Evolutionary conservation across 2,329 filamentous ascomycete genomes (phyloP), one percentile per base, ranked within the genome.

Genomic region (Bipolaris victoriae): DNA sequence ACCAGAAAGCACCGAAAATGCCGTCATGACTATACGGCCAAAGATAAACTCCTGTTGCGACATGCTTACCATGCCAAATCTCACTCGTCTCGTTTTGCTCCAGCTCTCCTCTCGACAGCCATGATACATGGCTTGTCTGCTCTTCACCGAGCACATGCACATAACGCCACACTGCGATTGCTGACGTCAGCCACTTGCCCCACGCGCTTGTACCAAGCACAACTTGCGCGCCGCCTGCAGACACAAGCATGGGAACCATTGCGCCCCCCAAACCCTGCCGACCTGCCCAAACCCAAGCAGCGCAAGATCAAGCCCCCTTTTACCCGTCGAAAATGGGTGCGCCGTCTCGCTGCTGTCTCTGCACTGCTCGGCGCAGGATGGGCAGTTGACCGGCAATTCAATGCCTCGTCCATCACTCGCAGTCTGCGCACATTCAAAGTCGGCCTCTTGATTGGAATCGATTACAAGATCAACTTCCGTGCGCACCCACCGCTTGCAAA

Each of bases 391-490:
- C 84, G 77, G 13, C 84, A 89, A 63, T 82, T 90, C 71, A 96
- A 95, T 77, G 91, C 92, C 49, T 89, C 90, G 0, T 89, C 91
- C 11, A 79, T 97, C 24, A 86, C 84, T 36, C 90, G 95, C 54
- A 94, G 90, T 22, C 77, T 90, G 40, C 89, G 90, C 40, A 97
- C 95, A 0, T 97, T 98, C 75, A 83, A 84, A 39, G 86, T 86
- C 2, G 94, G 92, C 7, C 79, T 96, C 10, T 72, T 93, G 44
- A 90, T 96, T 15, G 94, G 93, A 0, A 71, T 93, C 22, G 95
- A 99, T 80, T 98, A 99, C 82, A 98, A 97, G 80, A 82, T 98
- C 76, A 98, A 99, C 78, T 99, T 99, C 77, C 86, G 91, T 5
- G 84, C 90, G 5, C 81, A 92, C 63, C 93, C 94, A 6, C 84